Evolutionary conservation across 164 flowering plant species (phyloP).

Genomic region (Vitis amurensis): DNA sequence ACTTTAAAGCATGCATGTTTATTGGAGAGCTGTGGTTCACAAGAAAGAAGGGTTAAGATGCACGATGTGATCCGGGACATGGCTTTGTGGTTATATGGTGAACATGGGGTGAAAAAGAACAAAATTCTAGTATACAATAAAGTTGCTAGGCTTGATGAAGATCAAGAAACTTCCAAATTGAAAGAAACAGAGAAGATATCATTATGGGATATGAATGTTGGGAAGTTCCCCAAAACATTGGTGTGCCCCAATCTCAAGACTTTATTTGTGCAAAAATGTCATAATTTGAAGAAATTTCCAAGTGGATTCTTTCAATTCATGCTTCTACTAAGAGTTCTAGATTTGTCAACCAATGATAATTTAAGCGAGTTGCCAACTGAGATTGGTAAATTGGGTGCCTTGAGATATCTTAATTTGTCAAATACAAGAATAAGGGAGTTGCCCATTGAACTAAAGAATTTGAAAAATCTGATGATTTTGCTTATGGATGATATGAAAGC

Average conservation of each 20-base stretch:
- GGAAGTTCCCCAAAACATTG: neutral
- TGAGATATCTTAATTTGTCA: slow-evolving; percentile 13
- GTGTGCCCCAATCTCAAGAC: neutral
- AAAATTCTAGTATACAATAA: neutral
- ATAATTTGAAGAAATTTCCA: no score
- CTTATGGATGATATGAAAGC: neutral
- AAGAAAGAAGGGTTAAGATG: neutral
- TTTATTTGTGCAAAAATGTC: no score
- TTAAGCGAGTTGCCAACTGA: no score
- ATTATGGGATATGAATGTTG: neutral
- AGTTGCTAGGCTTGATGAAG: neutral
- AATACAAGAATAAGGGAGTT: neutral
- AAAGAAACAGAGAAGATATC: neutral
- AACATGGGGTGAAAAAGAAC: neutral
- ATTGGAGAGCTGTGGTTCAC: neutral
- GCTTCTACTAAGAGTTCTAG: no score
- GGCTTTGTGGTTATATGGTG: slow-evolving; percentile 5
- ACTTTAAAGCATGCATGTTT: slow-evolving; percentile 2
- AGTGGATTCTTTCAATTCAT: no score
- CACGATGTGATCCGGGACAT: slow-evolving; percentile 17
- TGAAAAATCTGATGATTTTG: slow-evolving; percentile 9
- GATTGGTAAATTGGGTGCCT: no score
- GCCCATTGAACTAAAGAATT: neutral
- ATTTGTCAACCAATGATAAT: no score
- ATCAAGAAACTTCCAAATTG: neutral